Conservation (phyloP, 495 filamentous ascomycete species). For the Staphylotrichum longicolle region DNA sequence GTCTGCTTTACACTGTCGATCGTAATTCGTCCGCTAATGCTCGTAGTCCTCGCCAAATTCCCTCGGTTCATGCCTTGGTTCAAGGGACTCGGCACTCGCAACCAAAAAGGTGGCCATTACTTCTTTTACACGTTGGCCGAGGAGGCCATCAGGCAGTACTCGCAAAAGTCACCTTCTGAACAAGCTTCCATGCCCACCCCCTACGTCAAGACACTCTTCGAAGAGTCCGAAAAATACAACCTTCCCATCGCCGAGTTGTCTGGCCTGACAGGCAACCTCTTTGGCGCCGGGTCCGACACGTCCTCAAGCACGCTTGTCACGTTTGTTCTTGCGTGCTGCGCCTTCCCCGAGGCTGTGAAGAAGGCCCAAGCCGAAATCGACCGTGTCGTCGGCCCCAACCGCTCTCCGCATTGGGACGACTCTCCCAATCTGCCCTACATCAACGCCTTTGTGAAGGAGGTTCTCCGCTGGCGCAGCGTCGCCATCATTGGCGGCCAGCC, state of each 20-base stretch:
- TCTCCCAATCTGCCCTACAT: constrained; percentile 57
- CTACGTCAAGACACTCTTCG: constrained; percentile 53
- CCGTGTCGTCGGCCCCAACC: constrained; percentile 50
- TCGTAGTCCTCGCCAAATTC: constrained; percentile 51
- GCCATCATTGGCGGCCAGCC: constrained; percentile 62
- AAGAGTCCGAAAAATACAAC: constrained; percentile 48
- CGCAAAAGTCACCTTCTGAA: constrained; percentile 40
- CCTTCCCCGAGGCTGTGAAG: constrained; percentile 49
- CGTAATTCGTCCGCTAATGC: constrained; percentile 13
- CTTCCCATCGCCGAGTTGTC: constrained; percentile 57
- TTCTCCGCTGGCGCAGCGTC: constrained; percentile 62
- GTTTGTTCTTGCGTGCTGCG: constrained; percentile 60
- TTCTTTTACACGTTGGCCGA: constrained; percentile 59
- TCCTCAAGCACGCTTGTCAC: constrained; percentile 62
- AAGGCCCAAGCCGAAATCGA: constrained; percentile 54
- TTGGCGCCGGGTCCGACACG: constrained; percentile 66
- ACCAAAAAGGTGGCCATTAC: constrained; percentile 44
- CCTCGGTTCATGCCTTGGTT: constrained; percentile 61
- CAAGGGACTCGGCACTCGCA: constrained; percentile 51
- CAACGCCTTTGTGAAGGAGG: constrained; percentile 60
- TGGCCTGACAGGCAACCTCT: constrained; percentile 58
- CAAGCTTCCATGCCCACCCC: constrained; percentile 47
- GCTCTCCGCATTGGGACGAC: constrained; percentile 59
- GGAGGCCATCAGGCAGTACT: constrained; percentile 49
- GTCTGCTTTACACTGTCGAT: not conserved